Percentiles rank a stretch among this genome's conserved stretches.
Conservation (phyloP, 1,284 basidiomycete genomes). For the Trichosporon coremiiforme region DNA sequence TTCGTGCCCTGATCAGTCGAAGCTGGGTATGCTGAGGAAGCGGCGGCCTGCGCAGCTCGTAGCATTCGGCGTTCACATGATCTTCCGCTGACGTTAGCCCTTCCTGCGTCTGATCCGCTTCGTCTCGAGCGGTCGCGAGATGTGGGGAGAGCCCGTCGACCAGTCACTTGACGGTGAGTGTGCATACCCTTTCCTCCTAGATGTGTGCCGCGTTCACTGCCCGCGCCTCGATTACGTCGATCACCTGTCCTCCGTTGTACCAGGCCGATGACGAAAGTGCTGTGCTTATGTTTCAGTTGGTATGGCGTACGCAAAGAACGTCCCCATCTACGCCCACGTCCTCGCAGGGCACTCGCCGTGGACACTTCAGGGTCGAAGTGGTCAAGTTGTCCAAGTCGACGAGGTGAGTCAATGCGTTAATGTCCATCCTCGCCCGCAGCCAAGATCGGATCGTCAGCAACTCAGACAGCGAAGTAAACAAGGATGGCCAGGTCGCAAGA, state of each 20-base stretch:
- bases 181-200: neutral
- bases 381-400: conserved; percentile 12
- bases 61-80: neutral
- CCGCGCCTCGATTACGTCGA: neutral
- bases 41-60: no score
- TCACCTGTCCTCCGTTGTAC: neutral
- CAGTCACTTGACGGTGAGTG: conserved; percentile 41
- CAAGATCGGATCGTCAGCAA: neutral
- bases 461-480: neutral
- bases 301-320: conserved; percentile 37
- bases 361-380: conserved; percentile 19
- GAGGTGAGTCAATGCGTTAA: conserved; percentile 5
- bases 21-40: neutral
- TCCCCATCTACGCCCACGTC: conserved; percentile 35
- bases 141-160: conserved; percentile 43
- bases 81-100: conserved; percentile 14
- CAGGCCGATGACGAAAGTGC: neutral
- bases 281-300: conserved; percentile 40
- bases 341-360: conserved; percentile 33
- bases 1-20: neutral
- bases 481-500: neutral
- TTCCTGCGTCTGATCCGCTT: conserved; percentile 45
- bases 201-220: neutral
- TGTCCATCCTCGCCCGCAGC: neutral
- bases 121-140: conserved; percentile 33